These are phyloP conservation scores for Fusarium sp. DNA, from an alignment of 2,329 filamentous ascomycete genomes.

Conservation along the genomic window DNA sequence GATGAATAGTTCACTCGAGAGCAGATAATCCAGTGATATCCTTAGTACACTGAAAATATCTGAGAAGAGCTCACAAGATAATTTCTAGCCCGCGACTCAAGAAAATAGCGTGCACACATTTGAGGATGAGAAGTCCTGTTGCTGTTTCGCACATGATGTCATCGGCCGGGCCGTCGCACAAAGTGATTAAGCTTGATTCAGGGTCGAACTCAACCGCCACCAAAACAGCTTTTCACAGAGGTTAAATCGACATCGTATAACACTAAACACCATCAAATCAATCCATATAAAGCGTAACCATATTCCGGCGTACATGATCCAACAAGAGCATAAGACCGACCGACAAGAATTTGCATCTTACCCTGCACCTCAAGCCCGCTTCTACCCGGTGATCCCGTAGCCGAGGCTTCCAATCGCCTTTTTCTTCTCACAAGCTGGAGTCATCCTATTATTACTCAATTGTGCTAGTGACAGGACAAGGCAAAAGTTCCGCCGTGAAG, in stretches of 20 bases:
- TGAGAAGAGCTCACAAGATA: fast-evolving
- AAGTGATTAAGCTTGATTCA: fast-evolving
- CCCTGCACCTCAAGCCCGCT: neutral
- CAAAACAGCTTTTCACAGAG: fast-evolving
- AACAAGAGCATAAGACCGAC: neutral
- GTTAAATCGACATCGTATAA: fast-evolving
- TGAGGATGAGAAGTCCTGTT: fast-evolving
- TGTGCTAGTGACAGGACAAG: neutral
- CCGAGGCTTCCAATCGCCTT: conserved; percentile 1
- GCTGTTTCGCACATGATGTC: fast-evolving
- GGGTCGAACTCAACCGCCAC: neutral
- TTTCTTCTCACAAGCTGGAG: neutral
- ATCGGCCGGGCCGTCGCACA: neutral
- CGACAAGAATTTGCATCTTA: neutral
- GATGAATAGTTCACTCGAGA: fast-evolving
- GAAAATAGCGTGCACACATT: fast-evolving
- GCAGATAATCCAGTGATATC: fast-evolving
- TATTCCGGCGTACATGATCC: neutral
- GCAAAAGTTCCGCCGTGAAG: conserved; percentile 3
- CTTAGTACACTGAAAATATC: neutral
- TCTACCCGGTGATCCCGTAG: conserved; percentile 3
- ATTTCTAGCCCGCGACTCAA: fast-evolving
- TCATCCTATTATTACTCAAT: conserved; percentile 13
- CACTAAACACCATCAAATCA: fast-evolving
- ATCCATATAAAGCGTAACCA: neutral